Percentiles rank a stretch among this genome's conserved stretches.
Evolutionary conservation across 139 green algal species (phyloP).

Genomic region (Volvox reticuliferus): DNA sequence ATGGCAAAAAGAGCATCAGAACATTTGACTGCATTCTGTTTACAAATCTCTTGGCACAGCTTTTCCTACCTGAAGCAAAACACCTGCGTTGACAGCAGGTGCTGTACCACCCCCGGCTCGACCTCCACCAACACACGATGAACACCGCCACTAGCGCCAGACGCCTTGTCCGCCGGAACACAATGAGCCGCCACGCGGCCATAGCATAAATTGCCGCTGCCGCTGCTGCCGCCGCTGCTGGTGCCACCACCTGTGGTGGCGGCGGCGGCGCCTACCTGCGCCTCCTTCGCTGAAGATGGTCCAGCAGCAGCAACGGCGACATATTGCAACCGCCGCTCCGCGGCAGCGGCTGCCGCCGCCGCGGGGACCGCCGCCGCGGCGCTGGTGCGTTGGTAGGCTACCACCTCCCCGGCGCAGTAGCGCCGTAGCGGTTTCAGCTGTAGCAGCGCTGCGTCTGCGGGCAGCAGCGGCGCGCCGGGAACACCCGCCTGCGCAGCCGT

Average conservation of each 20-base stretch:
- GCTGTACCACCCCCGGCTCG: slow-evolving; percentile 54
- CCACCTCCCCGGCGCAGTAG: slow-evolving; percentile 65
- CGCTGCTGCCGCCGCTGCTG: background rate
- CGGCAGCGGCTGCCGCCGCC: slow-evolving; percentile 2
- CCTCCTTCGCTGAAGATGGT: background rate
- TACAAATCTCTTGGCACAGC: too few relatives aligned
- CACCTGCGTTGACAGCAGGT: slow-evolving; percentile 67
- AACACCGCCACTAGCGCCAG: slow-evolving; percentile 31
- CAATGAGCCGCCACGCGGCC: slow-evolving; percentile 65
- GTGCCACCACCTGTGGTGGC: too few relatives aligned
- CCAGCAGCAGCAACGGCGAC: background rate
- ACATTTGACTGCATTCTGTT: too few relatives aligned
- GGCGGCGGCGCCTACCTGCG: background rate
- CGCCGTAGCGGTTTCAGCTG: slow-evolving; percentile 69
- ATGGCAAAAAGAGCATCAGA: too few relatives aligned
- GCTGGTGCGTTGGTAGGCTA: slow-evolving; percentile 34
- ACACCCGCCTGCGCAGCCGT: slow-evolving; percentile 47
- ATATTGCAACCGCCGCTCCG: slow-evolving; percentile 9
- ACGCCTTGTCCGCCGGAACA: slow-evolving; percentile 29
- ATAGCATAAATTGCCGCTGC: slow-evolving; percentile 54
- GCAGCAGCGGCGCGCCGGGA: slow-evolving; percentile 62
- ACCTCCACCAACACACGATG: slow-evolving; percentile 65
- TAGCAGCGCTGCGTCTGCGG: slow-evolving; percentile 63
- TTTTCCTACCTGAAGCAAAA: slow-evolving; percentile 53
- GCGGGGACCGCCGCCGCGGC: slow-evolving; percentile 17